phyloP scores from a whole-genome alignment of 495 filamentous ascomycete species.

The Penicillium fimorum region DNA sequence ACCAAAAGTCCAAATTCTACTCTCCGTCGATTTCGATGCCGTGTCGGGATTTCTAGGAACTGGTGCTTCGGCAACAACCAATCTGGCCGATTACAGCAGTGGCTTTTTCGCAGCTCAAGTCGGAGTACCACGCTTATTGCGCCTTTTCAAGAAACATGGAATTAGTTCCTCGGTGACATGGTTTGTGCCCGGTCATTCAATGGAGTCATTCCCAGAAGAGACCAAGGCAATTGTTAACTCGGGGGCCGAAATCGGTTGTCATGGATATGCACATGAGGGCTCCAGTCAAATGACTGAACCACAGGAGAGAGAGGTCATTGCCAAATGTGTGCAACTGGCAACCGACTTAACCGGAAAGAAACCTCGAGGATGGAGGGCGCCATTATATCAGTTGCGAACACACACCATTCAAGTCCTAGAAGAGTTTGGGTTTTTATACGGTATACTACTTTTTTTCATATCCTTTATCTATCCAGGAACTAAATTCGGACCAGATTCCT shows the following conservation, averaged over 20 bases:
- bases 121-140: slow-evolving; percentile 58
- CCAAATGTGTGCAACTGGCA: slow-evolving; percentile 52
- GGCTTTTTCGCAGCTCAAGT: slow-evolving; percentile 61
- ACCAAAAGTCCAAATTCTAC: slow-evolving; percentile 6
- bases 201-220: slow-evolving; percentile 58
- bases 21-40: slow-evolving; percentile 12
- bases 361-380: slow-evolving; percentile 57
- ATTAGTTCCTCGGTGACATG: slow-evolving; percentile 56
- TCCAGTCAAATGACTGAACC: slow-evolving; percentile 52
- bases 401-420: slow-evolving; percentile 55
- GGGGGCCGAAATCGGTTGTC: slow-evolving; percentile 58
- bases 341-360: slow-evolving; percentile 50
- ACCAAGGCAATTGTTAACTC: slow-evolving; percentile 52
- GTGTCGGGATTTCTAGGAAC: slow-evolving; percentile 6
- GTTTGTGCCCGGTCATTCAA: slow-evolving; percentile 64
- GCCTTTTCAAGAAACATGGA: slow-evolving; percentile 53
- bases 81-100: slow-evolving; percentile 56
- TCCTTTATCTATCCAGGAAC: neutral
- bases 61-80: slow-evolving; percentile 38
- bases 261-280: slow-evolving; percentile 62
- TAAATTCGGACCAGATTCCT: slow-evolving; percentile 40
- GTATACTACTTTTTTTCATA: slow-evolving; percentile 18
- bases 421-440: slow-evolving; percentile 55
- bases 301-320: slow-evolving; percentile 59
- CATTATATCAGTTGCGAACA: slow-evolving; percentile 57